A percentile compares a stretch with the other conserved stretches of the same genome.
Evolutionary conservation across 2,329 filamentous ascomycete genomes (phyloP).

Genomic region (Diaporthe vaccinii): DNA sequence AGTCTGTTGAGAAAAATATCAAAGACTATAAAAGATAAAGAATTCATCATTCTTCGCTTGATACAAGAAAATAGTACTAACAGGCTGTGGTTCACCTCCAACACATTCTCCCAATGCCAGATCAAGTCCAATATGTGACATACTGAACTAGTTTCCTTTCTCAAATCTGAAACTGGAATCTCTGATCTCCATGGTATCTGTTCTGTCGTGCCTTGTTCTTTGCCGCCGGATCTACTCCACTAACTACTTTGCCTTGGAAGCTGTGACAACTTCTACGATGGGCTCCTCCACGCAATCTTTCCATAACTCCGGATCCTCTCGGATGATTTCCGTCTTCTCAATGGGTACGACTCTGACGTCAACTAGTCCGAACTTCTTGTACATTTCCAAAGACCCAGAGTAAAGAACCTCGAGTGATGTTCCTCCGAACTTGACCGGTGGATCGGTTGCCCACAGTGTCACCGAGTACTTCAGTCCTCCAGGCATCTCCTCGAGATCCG

Average conservation of each 20-base stretch:
- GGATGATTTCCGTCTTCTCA: not conserved
- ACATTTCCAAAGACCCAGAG: constrained; percentile 29
- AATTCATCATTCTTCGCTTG: not conserved
- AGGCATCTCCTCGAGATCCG: not conserved
- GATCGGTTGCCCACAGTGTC: constrained; percentile 9
- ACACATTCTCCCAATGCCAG: not conserved
- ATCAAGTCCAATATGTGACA: not conserved
- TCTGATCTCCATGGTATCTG: not conserved
- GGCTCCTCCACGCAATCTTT: constrained; percentile 15
- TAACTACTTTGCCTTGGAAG: not conserved
- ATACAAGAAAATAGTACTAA: not conserved
- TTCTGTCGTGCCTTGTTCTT: not conserved
- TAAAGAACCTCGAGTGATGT: constrained; percentile 36
- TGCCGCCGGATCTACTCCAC: no score
- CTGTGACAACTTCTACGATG: not conserved
- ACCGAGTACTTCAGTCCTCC: constrained; percentile 34
- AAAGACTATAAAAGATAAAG: not conserved
- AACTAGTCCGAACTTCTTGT: constrained; percentile 36
- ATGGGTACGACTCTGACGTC: constrained; percentile 32
- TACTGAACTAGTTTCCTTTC: not conserved
- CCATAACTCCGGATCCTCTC: constrained; percentile 22
- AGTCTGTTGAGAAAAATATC: not conserved
- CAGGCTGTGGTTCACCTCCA: not conserved
- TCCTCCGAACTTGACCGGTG: constrained; percentile 37
- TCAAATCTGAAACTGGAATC: no score